Evolutionary conservation across 805 yeast species (phyloP).

Genomic region (Nakazawaea ishiwadae): DNA sequence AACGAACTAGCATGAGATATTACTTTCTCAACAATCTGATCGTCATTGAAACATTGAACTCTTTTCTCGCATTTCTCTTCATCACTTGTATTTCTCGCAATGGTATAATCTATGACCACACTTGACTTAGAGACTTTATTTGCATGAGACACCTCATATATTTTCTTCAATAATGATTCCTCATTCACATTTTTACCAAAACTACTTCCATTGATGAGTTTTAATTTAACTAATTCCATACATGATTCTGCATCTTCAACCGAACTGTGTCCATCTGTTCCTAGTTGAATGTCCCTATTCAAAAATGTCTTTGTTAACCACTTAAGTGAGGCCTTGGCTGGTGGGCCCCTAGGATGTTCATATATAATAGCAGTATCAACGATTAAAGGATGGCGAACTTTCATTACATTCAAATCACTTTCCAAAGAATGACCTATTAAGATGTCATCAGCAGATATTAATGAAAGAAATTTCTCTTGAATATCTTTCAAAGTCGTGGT

Average conservation of each 20-base stretch:
- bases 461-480: slow-evolving; percentile 47
- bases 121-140: slow-evolving; percentile 23
- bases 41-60: slow-evolving; percentile 52
- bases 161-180: slow-evolving; percentile 35
- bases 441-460: slow-evolving; percentile 55
- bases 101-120: slow-evolving; percentile 20
- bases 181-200: slow-evolving; percentile 53
- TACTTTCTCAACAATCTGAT: slow-evolving; percentile 45
- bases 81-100: background rate
- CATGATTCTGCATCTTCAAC: slow-evolving; percentile 82
- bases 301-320: slow-evolving; percentile 60
- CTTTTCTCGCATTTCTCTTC: slow-evolving; percentile 23
- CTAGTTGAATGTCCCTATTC: slow-evolving; percentile 57
- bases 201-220: slow-evolving; percentile 58
- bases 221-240: slow-evolving; percentile 67
- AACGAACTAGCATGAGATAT: slow-evolving; percentile 30
- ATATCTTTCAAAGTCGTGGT: slow-evolving; percentile 64
- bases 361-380: slow-evolving; percentile 77
- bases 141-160: slow-evolving; percentile 22
- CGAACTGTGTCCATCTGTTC: slow-evolving; percentile 75
- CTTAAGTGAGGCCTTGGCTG: slow-evolving; percentile 71
- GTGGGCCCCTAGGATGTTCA: slow-evolving; percentile 83
- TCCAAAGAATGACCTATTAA: slow-evolving; percentile 89
- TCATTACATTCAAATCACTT: slow-evolving; percentile 69
- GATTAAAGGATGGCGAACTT: slow-evolving; percentile 64